Evolutionary conservation across 352 stramenopile species (phyloP), one percentile per base, ranked within the genome.

Genomic region (Halophytophthora polymorphica): DNA sequence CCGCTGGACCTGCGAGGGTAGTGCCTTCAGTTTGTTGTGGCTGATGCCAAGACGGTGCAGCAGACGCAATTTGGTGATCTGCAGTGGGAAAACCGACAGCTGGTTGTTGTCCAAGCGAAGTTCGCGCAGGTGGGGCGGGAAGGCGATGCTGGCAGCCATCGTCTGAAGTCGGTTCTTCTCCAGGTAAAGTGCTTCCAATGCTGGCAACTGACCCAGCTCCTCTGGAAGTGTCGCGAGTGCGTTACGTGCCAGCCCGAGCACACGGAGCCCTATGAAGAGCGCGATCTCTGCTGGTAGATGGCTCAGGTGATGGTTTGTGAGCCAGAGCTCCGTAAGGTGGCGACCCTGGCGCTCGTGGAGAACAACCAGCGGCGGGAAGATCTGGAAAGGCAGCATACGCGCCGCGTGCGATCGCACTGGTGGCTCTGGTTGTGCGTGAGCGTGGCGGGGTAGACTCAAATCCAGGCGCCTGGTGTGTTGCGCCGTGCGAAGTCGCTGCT

Each of bases 211-310:
- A 0, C 6, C 23, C 29, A 91, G 56, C 31, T 81, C 68, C 1
- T 69, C 52, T 1, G 76, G 77, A 11, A 93, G 52, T 18, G 59
- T 37, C 5, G 65, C 53, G 23, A 93, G 58, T 15, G 56, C 57
- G 31, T 93, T 93, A 0, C 80, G 76, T 6, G 61, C 60, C 14
- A 91, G 62, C 12, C 73, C 78, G 13, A 93, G 66, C 1, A 91
- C 66, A 0, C 66, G 64, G 12, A 93, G 73, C 15, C 71, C 54
- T 2, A 48, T 51, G 18, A 84, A 77, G 14, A 56, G 44, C 7
- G 33, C 43, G 34, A 93, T 83, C 45, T 85, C 76, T 3, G 65
- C 25, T 17, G 70, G 77, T 2, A 89, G 45, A 10, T 39, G 40
- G 3, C 48, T 45, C 8, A 85, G 52, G 14, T 67, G 65, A 44